Evolutionary conservation across 805 yeast species (phyloP).

Genomic region (Hanseniaspora valbyensis): DNA sequence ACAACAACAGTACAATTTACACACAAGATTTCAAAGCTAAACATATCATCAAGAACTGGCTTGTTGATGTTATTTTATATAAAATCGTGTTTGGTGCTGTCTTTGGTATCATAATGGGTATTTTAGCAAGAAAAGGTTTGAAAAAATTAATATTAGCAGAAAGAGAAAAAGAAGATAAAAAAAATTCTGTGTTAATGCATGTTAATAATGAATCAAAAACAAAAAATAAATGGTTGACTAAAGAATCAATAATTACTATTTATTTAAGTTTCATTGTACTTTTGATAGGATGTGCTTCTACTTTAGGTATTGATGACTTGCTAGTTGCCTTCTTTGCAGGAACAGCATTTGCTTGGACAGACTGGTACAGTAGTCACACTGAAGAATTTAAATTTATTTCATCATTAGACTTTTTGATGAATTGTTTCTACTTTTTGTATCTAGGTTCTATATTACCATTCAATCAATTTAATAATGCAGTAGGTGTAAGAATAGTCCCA

Average conservation of each 20-base stretch:
- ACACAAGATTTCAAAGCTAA: conserved; percentile 23
- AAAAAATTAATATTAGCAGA: conserved; percentile 31
- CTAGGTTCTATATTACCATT: conserved; percentile 91
- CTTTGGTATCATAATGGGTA: conserved; percentile 65
- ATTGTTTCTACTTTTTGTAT: conserved; percentile 77
- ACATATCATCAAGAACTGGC: conserved; percentile 69
- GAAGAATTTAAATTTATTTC: conserved; percentile 81
- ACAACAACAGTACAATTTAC: conserved; percentile 42
- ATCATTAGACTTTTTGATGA: conserved; percentile 70
- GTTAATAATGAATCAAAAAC: not conserved
- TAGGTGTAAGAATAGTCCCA: conserved; percentile 34
- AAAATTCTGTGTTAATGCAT: not conserved
- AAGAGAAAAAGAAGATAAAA: not conserved
- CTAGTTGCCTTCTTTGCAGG: conserved; percentile 87
- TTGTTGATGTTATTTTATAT: conserved; percentile 61
- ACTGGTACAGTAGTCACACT: conserved; percentile 70
- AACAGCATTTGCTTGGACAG: conserved; percentile 91
- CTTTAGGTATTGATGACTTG: conserved; percentile 80
- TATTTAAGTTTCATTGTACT: conserved; percentile 70
- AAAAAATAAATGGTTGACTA: conserved; percentile 52
- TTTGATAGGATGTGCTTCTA: conserved; percentile 82
- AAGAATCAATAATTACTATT: conserved; percentile 78
- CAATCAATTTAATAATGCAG: conserved; percentile 55
- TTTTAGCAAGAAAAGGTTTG: conserved; percentile 54
- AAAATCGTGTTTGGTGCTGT: conserved; percentile 73